A percentile compares a stretch with the other conserved stretches of the same genome.
These are phyloP conservation scores for Nigrospora osmanthi DNA, from an alignment of 2,329 filamentous ascomycete species.

Conservation along the genomic window DNA sequence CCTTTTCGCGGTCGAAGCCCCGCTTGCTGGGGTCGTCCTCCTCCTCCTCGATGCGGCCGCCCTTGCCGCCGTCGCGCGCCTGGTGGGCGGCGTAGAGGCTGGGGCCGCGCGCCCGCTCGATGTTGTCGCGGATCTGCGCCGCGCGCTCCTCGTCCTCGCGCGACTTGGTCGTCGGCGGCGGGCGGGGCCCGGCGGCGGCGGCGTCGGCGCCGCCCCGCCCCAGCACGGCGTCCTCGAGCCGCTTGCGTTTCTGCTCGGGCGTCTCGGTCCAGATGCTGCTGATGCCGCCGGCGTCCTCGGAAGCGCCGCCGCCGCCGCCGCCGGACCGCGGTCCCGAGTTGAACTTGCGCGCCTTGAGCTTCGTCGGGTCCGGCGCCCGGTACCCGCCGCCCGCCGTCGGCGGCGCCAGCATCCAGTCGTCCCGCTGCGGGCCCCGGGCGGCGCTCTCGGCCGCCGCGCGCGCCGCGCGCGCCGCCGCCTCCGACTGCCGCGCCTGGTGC, in stretches of 20 bases:
- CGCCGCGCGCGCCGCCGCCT: constrained; percentile 16
- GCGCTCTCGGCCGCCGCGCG: constrained; percentile 17
- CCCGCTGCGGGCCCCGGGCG: constrained; percentile 52
- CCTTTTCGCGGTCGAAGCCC: constrained; percentile 86
- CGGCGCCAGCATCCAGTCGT: constrained; percentile 78
- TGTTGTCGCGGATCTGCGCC: constrained; percentile 36
- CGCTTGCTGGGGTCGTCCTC: constrained; percentile 89
- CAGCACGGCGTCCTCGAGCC: constrained; percentile 74
- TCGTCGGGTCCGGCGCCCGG: constrained; percentile 70
- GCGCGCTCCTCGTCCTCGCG: constrained; percentile 50
- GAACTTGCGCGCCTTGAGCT: constrained; percentile 76
- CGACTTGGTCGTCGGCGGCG: constrained; percentile 17
- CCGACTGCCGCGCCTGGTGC: constrained; percentile 16
- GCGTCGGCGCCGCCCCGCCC: constrained; percentile 50
- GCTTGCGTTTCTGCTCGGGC: constrained; percentile 75
- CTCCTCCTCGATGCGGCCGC: constrained; percentile 42
- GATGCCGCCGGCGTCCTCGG: constrained; percentile 36
- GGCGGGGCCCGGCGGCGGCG: constrained; percentile 28
- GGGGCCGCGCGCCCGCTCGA: constrained; percentile 46
- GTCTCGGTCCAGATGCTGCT: constrained; percentile 85
- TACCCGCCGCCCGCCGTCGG: constrained; percentile 46
- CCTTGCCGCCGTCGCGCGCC: constrained; percentile 11
- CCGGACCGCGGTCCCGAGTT: constrained; percentile 50
- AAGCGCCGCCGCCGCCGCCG: constrained; percentile 12
- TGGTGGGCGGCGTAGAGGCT: constrained; percentile 55